Evolutionary conservation across 306 rosid genomes (phyloP), one percentile per base, ranked within the genome.

Genomic region (Castanospermum australe): DNA sequence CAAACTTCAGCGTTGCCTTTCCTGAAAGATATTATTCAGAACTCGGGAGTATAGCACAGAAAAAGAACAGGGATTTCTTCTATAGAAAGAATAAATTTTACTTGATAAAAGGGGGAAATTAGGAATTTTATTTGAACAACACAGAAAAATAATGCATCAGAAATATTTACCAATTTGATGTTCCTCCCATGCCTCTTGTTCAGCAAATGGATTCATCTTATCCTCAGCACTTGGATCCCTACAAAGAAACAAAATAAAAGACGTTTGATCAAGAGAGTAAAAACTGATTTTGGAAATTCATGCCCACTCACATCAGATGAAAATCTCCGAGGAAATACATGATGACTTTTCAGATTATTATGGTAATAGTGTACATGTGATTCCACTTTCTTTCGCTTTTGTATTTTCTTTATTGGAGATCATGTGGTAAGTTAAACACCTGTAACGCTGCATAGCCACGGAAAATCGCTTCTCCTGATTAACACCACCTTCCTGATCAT

Each of bases 101-200:
- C 6, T 32, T 4, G 14, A 60, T 60, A 48, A 62, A 25, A 3
- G 7, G 22, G 11, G 25, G 41, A 5, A n/a, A 47, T 17, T 15
- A 12, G 33, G 25, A 59, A 55, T 17, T 20, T 20, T 48, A 9
- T 32, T 17, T 70, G 61, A 32, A 50, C 22, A 2, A 41, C 14
- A 35, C 39, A 35, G 6, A 35, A 35, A 35, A 35, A 2, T 22
- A 66, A 12, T 22, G 55, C 54, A 22, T 22, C 20, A 65, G 7
- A 21, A 66, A 64, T 36, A 66, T 62, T 79, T 41, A 92, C 97
- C 91, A 76, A 92, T 95, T 85, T 95, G 99, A 76, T 95, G 94
- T 24, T 95, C 98, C 86, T 93, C 98, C 99, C 99, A 93, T 22
- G 99, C 99, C 76, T 95, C 99, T 82, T 95, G 97, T 85, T 93